phyloP scores from a whole-genome alignment of 176 grass and related monocot species.

The sorghum (Sorghum bicolor) region Sorghum_bicolor_NCBIv3 NC_012872.2:3945501-3946000 shows the following conservation, averaged over 20 bases:
- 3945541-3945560: constrained; percentile 15
- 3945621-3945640: constrained; percentile 87
- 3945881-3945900: constrained; percentile 95
- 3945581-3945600: constrained; percentile 9
- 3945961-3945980: constrained; percentile 98
- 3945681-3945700: constrained; percentile 54
- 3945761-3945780: constrained; percentile 92
- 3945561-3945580: constrained; percentile 16
- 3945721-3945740: constrained; percentile 80
- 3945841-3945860: constrained; percentile 99
- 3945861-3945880: constrained; percentile 94
- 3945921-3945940: constrained; percentile 97
- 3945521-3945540: neutral
- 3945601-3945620: constrained; percentile 50
- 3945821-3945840: constrained; percentile 91
- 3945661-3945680: constrained; percentile 69
- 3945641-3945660: constrained; percentile 67
- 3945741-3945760: constrained; percentile 89
- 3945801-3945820: constrained; percentile 87
- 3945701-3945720: constrained; percentile 47
- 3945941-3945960: constrained; percentile 96
- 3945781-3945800: constrained; percentile 96
- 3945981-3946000: constrained; percentile 94
- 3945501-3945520: neutral
- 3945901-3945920: constrained; percentile 98